phyloP scores from a whole-genome alignment of 108 stramenopile species.

The Skeletonema grethae region DNA sequence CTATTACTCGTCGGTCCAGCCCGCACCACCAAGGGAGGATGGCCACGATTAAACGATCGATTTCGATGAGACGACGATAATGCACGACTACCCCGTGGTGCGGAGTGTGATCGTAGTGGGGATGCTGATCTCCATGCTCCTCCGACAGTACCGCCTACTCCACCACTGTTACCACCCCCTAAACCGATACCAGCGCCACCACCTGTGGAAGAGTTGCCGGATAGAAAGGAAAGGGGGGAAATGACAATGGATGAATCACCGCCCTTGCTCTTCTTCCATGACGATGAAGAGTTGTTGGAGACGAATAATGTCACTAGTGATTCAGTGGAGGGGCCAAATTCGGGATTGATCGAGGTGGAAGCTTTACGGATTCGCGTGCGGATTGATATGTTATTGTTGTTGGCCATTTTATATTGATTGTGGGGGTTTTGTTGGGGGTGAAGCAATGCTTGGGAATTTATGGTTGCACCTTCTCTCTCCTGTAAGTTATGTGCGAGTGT shows the following conservation, averaged over 20 bases:
- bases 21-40: neutral
- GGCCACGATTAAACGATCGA: neutral
- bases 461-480: no score
- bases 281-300: neutral
- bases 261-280: neutral
- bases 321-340: constrained; percentile 15
- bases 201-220: neutral
- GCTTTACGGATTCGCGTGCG: constrained; percentile 28
- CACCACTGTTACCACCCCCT: no score
- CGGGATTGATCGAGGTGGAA: constrained; percentile 32
- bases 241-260: neutral
- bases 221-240: neutral
- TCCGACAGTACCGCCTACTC: neutral
- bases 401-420: neutral
- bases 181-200: no score
- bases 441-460: neutral
- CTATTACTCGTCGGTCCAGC: neutral
- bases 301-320: neutral
- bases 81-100: neutral
- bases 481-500: no score
- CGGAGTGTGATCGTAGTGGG: constrained; percentile 1
- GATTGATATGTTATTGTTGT: constrained; percentile 27
- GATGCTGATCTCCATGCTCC: neutral
- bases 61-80: neutral
- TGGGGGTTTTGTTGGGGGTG: neutral